Conservation (phyloP, 116 monocot species). For the Cymodocea nodosa region DNA sequence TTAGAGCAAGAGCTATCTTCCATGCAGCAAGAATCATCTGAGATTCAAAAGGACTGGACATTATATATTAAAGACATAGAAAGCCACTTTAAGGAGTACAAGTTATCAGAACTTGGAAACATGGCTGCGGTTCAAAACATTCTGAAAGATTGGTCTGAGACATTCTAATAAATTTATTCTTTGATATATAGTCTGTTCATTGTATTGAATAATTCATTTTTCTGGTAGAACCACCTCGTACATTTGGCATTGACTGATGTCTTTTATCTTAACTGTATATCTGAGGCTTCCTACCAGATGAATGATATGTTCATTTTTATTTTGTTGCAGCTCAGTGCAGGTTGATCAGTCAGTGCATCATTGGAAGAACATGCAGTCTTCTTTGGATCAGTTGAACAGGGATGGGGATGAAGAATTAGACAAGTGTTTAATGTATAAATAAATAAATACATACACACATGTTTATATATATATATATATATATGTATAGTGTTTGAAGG, state of each 20-base stretch:
- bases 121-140: slow-evolving; percentile 18
- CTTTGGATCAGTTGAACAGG: slow-evolving; percentile 24
- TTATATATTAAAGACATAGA: slow-evolving; percentile 20
- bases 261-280: too few species aligned
- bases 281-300: not conserved
- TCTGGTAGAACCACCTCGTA: not conserved
- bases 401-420: slow-evolving; percentile 25
- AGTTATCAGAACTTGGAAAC: slow-evolving; percentile 12
- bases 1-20: slow-evolving; percentile 24
- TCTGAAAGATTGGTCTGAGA: slow-evolving; percentile 31
- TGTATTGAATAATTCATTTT: not conserved
- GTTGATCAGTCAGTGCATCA: slow-evolving; percentile 31
- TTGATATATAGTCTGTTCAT: not conserved
- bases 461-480: too few species aligned
- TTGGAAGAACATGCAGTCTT: slow-evolving; percentile 24
- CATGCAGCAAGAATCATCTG: slow-evolving; percentile 30
- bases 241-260: not conserved
- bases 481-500: not conserved
- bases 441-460: too few species aligned
- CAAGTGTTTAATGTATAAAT: slow-evolving; percentile 26
- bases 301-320: not conserved
- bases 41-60: slow-evolving; percentile 28
- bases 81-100: slow-evolving; percentile 30
- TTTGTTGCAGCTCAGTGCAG: slow-evolving; percentile 32
- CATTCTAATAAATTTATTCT: slow-evolving; percentile 3